Base-by-base conservation (phyloP, 1,284 basidiomycete genomes). In the Golubevia pallescens region DNA sequence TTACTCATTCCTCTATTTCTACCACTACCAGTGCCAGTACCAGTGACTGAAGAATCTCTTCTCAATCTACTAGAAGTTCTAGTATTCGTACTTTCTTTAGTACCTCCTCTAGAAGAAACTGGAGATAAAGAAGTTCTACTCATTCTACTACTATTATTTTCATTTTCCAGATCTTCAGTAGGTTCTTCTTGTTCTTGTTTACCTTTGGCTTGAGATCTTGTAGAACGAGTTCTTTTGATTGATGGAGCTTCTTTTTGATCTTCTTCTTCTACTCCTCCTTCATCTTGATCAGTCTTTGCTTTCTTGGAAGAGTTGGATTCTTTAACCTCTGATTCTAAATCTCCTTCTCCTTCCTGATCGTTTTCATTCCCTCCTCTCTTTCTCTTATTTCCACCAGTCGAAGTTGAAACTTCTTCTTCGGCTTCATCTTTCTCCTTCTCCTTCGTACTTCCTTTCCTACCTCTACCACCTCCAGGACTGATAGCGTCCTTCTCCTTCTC, bases 221-320 rank as follows among this genome's bases (percentile, higher is more conserved):
- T 16, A 1, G n/a, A 28, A 58, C n/a, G 28, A 58, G 5, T 61
- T 42, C 13, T n/a, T 24, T 53, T 61, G 59, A 21, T 10, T 23
- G 56, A 8, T 38, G 34, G 34, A 38, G 34, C 34, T 38, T 4
- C 3, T 5, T 5, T 10, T 38, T 38, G 5, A 19, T 3, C 48
- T 21, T 21, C 62, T 19, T 62, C 56, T 7, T 63, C 68, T 24
- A 55, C 23, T 55, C 60, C 55, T 2, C 55, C 64, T n/a, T 56
- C 60, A 56, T 42, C 38, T 19, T 58, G 21, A 7, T 52, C 66
- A 24, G 19, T 53, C 21, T 56, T 57, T 8, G 16, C 57, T 16
- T 38, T 20, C 23, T 34, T 48, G 13, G 58, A 20, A 1, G 19
- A 16, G n/a, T 6, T 19, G 14, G 2, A 66, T 14, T 65, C 53